A percentile compares a stretch with the other conserved stretches of the same genome.
Evolutionary conservation across 2,329 filamentous ascomycete species (phyloP).

Genomic region (Aspergillus sclerotialis): DNA sequence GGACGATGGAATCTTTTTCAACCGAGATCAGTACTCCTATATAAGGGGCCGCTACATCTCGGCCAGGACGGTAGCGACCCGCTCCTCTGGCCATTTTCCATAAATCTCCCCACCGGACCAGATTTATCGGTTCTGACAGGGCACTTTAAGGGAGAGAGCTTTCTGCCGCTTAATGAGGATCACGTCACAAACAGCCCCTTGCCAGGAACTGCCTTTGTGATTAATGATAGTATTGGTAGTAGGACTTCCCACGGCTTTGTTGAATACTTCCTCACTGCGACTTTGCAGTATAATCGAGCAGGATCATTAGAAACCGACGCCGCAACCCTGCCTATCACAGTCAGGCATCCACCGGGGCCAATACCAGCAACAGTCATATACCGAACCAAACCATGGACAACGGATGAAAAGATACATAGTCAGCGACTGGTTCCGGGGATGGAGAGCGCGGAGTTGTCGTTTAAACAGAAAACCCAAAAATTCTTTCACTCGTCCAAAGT

Average conservation of each 20-base stretch:
- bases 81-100: constrained; percentile 10
- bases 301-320: constrained; percentile 1
- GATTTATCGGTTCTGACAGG: not conserved
- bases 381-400: not conserved
- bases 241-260: constrained; percentile 18
- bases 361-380: not conserved
- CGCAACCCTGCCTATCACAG: constrained; percentile 8
- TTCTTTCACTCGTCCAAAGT: constrained; percentile 28
- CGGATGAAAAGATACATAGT: constrained; percentile 16
- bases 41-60: constrained; percentile 12
- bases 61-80: constrained; percentile 3
- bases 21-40: constrained; percentile 3
- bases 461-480: constrained; percentile 27
- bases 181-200: constrained; percentile 3
- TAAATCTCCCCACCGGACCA: constrained; percentile 9
- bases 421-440: constrained; percentile 26
- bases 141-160: constrained; percentile 6
- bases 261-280: constrained; percentile 32
- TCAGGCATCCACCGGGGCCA: constrained; percentile 6
- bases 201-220: constrained; percentile 10
- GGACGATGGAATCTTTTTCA: constrained; percentile 8
- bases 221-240: not conserved
- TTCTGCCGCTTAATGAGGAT: constrained; percentile 5
- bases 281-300: constrained; percentile 9
- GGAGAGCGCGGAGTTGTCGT: constrained; percentile 19